Evolutionary conservation across 805 yeast genomes (phyloP).

Genomic region (Metschnikowia lachancei): DNA sequence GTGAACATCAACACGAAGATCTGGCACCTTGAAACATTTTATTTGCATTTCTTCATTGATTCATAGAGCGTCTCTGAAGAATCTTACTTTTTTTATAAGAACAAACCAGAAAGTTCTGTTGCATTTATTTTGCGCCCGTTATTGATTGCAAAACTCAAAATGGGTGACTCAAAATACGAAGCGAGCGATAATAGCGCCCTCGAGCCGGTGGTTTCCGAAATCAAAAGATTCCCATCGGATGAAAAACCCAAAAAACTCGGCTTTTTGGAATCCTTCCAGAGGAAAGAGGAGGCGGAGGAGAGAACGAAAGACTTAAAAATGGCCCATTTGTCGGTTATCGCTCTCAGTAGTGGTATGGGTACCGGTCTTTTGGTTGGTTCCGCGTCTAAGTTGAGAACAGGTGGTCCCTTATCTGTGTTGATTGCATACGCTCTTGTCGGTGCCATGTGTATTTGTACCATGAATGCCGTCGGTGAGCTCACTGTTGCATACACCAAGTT

Average conservation of each 20-base stretch:
- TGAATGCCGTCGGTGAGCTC: constrained; percentile 46
- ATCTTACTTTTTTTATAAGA: too few species aligned
- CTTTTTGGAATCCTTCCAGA: constrained; percentile 19
- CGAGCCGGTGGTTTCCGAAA: constrained; percentile 20
- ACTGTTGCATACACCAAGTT: constrained; percentile 58
- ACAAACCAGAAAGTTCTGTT: too few species aligned
- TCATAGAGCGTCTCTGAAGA: too few species aligned
- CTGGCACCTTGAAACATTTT: too few species aligned
- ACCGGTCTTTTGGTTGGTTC: constrained; percentile 44
- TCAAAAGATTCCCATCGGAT: constrained; percentile 12
- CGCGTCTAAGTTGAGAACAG: constrained; percentile 27
- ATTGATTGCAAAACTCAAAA: not conserved
- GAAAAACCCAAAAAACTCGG: constrained; percentile 6
- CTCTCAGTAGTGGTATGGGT: constrained; percentile 39
- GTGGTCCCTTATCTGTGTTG: constrained; percentile 27
- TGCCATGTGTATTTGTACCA: constrained; percentile 30
- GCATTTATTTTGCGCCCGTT: too few species aligned
- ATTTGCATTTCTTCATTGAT: too few species aligned
- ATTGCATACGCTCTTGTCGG: constrained; percentile 27
- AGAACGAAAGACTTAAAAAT: constrained; percentile 18
- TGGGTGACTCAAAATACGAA: constrained; percentile 10
- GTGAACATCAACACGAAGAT: not conserved
- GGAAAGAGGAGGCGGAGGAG: constrained; percentile 14
- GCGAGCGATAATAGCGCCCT: constrained; percentile 11
- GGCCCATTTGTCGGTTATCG: constrained; percentile 34